phyloP scores from a whole-genome alignment of 2,329 filamentous ascomycete genomes.

The Aspergillus tanneri region DNA sequence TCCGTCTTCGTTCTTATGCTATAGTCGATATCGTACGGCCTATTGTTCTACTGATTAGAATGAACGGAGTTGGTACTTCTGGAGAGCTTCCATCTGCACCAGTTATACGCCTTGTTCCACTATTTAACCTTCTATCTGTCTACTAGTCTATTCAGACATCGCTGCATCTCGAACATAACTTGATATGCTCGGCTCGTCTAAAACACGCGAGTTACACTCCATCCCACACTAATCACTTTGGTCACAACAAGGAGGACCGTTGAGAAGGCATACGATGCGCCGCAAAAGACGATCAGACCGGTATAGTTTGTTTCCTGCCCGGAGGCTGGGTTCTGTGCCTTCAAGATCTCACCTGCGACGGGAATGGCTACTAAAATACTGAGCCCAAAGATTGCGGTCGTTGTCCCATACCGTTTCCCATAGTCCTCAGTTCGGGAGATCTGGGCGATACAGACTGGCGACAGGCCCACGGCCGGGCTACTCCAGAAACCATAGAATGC shows the following conservation, averaged over 20 bases:
- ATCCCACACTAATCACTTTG: slow-evolving; percentile 4
- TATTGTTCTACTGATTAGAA: too few relatives aligned
- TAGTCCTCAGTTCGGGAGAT: slow-evolving; percentile 29
- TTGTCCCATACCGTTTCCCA: slow-evolving; percentile 26
- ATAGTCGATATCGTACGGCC: too few relatives aligned
- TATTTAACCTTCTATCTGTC: too few relatives aligned
- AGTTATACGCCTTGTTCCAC: too few relatives aligned
- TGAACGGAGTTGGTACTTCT: too few relatives aligned
- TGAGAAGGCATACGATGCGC: slow-evolving; percentile 30
- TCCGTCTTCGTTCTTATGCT: too few relatives aligned
- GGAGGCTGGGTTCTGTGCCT: slow-evolving; percentile 11
- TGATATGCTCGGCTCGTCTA: background rate
- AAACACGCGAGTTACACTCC: background rate
- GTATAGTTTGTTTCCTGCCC: slow-evolving; percentile 11
- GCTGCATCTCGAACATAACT: too few relatives aligned
- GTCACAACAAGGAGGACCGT: slow-evolving; percentile 3
- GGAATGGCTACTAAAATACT: slow-evolving; percentile 24
- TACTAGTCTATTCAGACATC: too few relatives aligned
- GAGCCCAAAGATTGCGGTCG: slow-evolving; percentile 17
- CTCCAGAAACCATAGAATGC: slow-evolving; percentile 25
- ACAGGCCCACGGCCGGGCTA: slow-evolving; percentile 27
- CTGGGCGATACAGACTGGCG: slow-evolving; percentile 32
- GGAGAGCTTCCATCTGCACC: too few relatives aligned
- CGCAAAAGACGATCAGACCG: slow-evolving; percentile 19
- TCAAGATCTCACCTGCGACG: slow-evolving; percentile 24